Percentiles rank a stretch among this genome's conserved stretches.
These are phyloP conservation scores for Tylopilus plumbeoviolaceoides DNA, from an alignment of 768 basidiomycete genomes.

Conservation along the genomic window DNA sequence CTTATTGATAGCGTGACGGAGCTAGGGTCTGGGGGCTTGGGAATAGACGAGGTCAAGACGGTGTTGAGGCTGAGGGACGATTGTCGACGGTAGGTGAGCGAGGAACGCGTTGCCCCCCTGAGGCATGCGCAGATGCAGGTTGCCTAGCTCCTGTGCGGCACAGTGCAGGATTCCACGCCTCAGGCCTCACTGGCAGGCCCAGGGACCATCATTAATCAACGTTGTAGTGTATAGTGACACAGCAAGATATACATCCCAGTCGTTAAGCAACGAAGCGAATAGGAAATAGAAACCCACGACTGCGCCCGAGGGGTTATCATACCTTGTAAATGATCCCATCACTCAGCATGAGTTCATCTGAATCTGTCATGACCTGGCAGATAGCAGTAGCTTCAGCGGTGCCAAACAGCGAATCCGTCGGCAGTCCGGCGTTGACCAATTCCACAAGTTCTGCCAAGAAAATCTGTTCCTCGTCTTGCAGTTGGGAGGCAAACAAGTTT, in stretches of 20 bases:
- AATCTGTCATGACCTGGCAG: conserved; percentile 70
- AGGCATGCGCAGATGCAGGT: background rate
- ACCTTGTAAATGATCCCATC: conserved; percentile 86
- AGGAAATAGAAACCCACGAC: background rate
- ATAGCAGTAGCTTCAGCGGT: conserved; percentile 74
- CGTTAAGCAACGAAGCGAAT: conserved; percentile 1
- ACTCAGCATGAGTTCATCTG: conserved; percentile 77
- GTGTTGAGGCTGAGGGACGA: conserved; percentile 48
- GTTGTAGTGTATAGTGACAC: background rate
- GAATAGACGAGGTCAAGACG: conserved; percentile 54
- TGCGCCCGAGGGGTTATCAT: conserved; percentile 30
- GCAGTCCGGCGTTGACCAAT: conserved; percentile 72
- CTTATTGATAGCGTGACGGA: conserved; percentile 40
- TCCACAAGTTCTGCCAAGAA: conserved; percentile 67
- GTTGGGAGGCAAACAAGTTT: conserved; percentile 57
- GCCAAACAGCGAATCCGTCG: conserved; percentile 68
- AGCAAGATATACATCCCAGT: conserved; percentile 1
- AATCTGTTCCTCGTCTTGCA: conserved; percentile 76
- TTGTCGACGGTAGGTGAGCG: conserved; percentile 20
- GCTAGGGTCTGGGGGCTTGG: conserved; percentile 59
- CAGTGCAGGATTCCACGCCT: background rate
- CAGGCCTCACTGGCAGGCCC: no score
- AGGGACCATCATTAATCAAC: background rate
- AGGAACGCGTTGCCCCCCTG: background rate
- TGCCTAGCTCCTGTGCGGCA: background rate